Evolutionary conservation across 2,329 filamentous ascomycete species (phyloP), one percentile per base, ranked within the genome.

Genomic region (Cadophora luteo-olivacea): DNA sequence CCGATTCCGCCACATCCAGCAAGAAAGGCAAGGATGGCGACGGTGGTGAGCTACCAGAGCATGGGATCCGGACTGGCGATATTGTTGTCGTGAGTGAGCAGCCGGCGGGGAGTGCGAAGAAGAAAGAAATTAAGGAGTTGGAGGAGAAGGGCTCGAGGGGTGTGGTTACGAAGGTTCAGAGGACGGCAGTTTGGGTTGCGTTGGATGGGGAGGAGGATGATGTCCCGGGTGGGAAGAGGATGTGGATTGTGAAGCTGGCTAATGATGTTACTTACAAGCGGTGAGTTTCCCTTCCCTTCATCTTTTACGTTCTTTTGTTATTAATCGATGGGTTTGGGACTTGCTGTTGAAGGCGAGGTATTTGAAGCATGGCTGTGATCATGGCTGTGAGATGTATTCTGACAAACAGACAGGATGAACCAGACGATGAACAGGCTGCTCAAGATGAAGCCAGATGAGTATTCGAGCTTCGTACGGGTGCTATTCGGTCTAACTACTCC

Each of bases 51-150:
- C 81, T 95, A 24, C 89, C 90, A 0, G 90, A 93, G 77, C 92
- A 95, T 82, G 92, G 91, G 32, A 82, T 96, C 63, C 85, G 92
- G 1, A 85, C 88, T 0, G 93, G 93, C 0, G 93, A 96, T 78
- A 92, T 96, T 69, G 91, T 95, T 25, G 83, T 91, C 1, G 85
- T 95, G 48, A 86, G 89, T 57, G 92, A 93, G 79, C 91, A 94
- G 83, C 89, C 91, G 0, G 85, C 88, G 12, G 92, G 91, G 7
- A 86, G 84, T 66, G 77, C 76, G 61, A 75, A 72, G 71, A 78
- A 77, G 73, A 93, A 91, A 84, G 91, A 93, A 81, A 88, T 92
- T 66, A 86, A 84, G 72, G 91, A 92, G 65, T 80, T 92, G 69
- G 90, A 92, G 82, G 86, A 85, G 78, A 88, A 86, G 73, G 91